Evolutionary conservation across 129 eudicot species (phyloP).

Genomic region (Ambrosia artemisiifolia): DNA sequence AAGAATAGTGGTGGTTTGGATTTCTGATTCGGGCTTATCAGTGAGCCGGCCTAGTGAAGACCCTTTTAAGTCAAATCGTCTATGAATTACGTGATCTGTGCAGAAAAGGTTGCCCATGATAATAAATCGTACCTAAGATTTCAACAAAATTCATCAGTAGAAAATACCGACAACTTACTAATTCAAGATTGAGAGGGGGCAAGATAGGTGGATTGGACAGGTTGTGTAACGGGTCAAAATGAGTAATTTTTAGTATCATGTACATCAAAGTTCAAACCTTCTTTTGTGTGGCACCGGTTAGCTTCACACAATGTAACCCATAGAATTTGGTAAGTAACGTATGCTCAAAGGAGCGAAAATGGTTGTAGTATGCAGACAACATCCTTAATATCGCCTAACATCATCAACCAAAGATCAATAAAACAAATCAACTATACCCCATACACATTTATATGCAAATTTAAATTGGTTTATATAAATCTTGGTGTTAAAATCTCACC

Average conservation of each 20-base stretch:
- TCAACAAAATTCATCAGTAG: slow-evolving; percentile 15
- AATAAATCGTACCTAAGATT: slow-evolving; percentile 76
- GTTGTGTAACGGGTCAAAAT: not conserved
- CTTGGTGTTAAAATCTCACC: slow-evolving; percentile 46
- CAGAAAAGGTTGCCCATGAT: slow-evolving; percentile 97
- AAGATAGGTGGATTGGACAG: not conserved
- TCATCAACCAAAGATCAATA: not conserved
- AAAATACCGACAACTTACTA: not conserved
- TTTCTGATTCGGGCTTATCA: slow-evolving; percentile 89
- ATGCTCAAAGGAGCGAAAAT: slow-evolving; percentile 74
- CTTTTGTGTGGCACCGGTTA: slow-evolving; percentile 78
- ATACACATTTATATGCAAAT: not conserved
- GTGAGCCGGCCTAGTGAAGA: slow-evolving; percentile 92
- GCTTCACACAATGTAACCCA: slow-evolving; percentile 89
- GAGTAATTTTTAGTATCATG: not conserved
- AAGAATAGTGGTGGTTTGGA: slow-evolving; percentile 79
- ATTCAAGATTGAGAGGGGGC: not conserved
- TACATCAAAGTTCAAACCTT: slow-evolving; percentile 49
- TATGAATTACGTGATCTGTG: slow-evolving; percentile 61
- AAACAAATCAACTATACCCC: slow-evolving; percentile 1
- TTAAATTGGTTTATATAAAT: not conserved
- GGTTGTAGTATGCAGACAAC: slow-evolving; percentile 80
- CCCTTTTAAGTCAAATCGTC: slow-evolving; percentile 91
- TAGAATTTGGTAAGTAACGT: slow-evolving; percentile 79
- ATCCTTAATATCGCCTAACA: slow-evolving; percentile 83